Evolutionary conservation across 257 asterid species (phyloP), one percentile per base, ranked within the genome.

Genomic region (Schizonepeta tenuifolia): DNA sequence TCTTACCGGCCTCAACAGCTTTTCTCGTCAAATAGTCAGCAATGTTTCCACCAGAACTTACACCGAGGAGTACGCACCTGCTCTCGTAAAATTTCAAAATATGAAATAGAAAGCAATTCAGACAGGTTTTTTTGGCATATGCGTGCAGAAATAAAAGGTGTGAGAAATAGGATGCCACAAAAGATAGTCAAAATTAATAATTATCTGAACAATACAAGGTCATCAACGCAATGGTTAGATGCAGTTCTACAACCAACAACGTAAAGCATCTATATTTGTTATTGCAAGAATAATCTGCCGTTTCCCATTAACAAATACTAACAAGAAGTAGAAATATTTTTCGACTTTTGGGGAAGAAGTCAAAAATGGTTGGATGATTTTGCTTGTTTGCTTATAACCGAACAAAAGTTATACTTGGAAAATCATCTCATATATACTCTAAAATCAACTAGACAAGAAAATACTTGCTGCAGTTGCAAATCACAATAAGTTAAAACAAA

Each of bases 1-100:
- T 88, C 50, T 84, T 89, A 22, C 96, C 90, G 0, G 84, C 88
- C 78, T 91, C 99, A 7, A 94, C 89, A 1, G 99, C 90, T 86
- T 87, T 89, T 65, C 93, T 80, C 54, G 96, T 78, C 61, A 91
- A 89, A 40, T 82, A 85, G 60, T 91, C 85, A 11, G 99, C 97
- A 65, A 94, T 90, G 55, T 91, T 91, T 64, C 95, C 99, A 36
- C 99, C 99, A 58, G 96, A 94, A 69, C 99, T 91, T 71, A 87
- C 99, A 62, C 99, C 99, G 47, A 94, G 96, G 76, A 91, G 95
- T 38, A 94, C 97, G 73, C 97, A 94, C 74, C 99, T 94, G 96
- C 43, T 28, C 51, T 57, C 77, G 73, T 28, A 41, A 1, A 77
- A 28, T 18, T 18, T 60, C 20, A 41, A 53, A 53, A 5, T 2